Conservation (phyloP, 331 rosid genomes). For the Cydonia oblonga region DNA sequence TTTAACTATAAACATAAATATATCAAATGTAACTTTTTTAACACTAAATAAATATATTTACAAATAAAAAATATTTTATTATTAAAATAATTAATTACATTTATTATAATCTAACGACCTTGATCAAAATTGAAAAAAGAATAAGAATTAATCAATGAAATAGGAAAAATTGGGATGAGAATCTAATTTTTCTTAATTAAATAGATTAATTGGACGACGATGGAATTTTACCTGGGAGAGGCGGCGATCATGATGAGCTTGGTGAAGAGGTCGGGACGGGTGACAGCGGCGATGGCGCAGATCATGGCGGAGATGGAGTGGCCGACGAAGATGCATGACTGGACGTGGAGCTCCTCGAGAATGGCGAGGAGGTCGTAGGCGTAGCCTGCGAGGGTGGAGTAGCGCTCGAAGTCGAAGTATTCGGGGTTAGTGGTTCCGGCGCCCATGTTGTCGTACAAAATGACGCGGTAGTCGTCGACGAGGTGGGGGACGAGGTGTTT, state of each 20-base stretch:
- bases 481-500: slow-evolving; percentile 59
- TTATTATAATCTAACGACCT: too few species aligned
- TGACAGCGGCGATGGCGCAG: slow-evolving; percentile 51
- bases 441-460: slow-evolving; percentile 73
- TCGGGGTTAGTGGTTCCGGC: slow-evolving; percentile 83
- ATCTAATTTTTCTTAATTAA: too few species aligned
- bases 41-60: too few species aligned
- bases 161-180: too few species aligned
- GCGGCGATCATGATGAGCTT: slow-evolving; percentile 51
- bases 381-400: slow-evolving; percentile 51
- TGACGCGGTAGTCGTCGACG: slow-evolving; percentile 32
- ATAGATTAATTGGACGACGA: background rate
- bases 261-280: slow-evolving; percentile 59
- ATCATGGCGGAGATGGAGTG: slow-evolving; percentile 82
- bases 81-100: too few species aligned
- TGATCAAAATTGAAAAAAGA: too few species aligned
- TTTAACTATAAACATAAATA: too few species aligned
- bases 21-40: too few species aligned
- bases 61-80: too few species aligned
- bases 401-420: slow-evolving; percentile 58
- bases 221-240: slow-evolving; percentile 49
- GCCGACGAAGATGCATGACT: slow-evolving; percentile 62
- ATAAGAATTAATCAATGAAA: too few species aligned
- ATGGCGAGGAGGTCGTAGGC: slow-evolving; percentile 61
- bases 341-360: slow-evolving; percentile 38